Percentiles rank a stretch among this genome's conserved stretches.
phyloP scores from a whole-genome alignment of 805 yeast species.

The Hanseniaspora thailandica region DNA sequence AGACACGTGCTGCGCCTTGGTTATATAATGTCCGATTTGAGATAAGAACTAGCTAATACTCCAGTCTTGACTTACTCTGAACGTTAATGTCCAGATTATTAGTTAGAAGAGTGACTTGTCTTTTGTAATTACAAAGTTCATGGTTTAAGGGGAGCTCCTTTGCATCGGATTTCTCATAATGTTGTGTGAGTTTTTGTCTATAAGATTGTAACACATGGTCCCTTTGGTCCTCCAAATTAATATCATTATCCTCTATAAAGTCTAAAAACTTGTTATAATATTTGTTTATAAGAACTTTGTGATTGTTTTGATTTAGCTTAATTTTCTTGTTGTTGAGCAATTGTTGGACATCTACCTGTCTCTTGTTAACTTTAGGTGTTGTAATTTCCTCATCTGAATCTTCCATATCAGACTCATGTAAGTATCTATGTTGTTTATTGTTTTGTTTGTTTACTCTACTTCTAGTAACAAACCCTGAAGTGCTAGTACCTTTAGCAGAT shows the following conservation, averaged over 20 bases:
- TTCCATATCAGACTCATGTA: constrained; percentile 14
- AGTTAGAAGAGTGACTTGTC: not conserved
- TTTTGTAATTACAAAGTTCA: not conserved
- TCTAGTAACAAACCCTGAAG: constrained; percentile 13
- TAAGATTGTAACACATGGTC: not conserved
- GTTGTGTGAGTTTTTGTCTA: not conserved
- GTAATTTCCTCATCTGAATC: not conserved
- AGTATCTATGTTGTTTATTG: constrained; percentile 2
- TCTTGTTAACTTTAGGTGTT: not conserved
- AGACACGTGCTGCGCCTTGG: too few species aligned
- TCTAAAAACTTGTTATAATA: constrained; percentile 5
- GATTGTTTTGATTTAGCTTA: not conserved
- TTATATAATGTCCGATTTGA: too few species aligned
- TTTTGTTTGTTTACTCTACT: not conserved
- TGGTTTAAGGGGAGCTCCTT: not conserved
- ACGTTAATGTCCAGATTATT: not conserved
- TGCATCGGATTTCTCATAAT: not conserved
- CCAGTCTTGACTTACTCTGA: not conserved
- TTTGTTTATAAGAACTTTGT: not conserved
- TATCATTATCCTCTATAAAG: constrained; percentile 9
- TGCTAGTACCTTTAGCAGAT: constrained; percentile 14
- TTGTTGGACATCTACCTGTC: not conserved
- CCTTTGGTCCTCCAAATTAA: not conserved
- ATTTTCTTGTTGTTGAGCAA: not conserved
- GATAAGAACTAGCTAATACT: not conserved